Evolutionary conservation across 2,329 filamentous ascomycete species (phyloP).

Genomic region (Parafenestella ontariensis): DNA sequence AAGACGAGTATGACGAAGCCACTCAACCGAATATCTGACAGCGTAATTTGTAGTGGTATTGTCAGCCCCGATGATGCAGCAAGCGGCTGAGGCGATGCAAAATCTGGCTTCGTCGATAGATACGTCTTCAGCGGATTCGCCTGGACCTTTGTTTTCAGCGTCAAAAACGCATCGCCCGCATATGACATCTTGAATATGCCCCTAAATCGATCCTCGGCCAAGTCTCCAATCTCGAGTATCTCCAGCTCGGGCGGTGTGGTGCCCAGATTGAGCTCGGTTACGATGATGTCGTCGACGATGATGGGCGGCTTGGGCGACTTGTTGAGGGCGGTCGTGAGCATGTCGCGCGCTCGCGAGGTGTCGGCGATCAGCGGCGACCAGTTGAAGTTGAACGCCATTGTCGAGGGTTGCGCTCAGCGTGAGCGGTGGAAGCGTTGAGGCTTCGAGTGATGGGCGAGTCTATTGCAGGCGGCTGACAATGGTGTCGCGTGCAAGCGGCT

Average conservation of each 20-base stretch:
- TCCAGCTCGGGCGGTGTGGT: slow-evolving; percentile 93
- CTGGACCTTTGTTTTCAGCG: slow-evolving; percentile 93
- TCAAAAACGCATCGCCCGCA: slow-evolving; percentile 91
- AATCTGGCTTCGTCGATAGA: slow-evolving; percentile 86
- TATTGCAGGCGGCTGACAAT: slow-evolving; percentile 30
- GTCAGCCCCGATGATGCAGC: slow-evolving; percentile 91
- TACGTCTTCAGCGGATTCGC: slow-evolving; percentile 98
- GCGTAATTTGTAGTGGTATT: slow-evolving; percentile 94
- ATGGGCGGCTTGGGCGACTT: slow-evolving; percentile 98
- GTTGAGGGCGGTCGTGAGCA: slow-evolving; percentile 93
- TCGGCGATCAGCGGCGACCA: slow-evolving; percentile 99
- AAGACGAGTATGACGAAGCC: slow-evolving; percentile 98
- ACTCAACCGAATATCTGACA: slow-evolving; percentile 94
- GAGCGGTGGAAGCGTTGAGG: slow-evolving; percentile 21
- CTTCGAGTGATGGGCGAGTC: slow-evolving; percentile 21
- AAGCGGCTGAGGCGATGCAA: slow-evolving; percentile 90
- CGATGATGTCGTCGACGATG: slow-evolving; percentile 98
- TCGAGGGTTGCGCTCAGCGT: slow-evolving; percentile 9
- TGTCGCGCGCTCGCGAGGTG: slow-evolving; percentile 87
- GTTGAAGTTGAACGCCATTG: slow-evolving; percentile 99
- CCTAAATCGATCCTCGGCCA: slow-evolving; percentile 94
- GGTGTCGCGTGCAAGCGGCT: slow-evolving; percentile 46
- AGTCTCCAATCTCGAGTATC: slow-evolving; percentile 95
- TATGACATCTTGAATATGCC: slow-evolving; percentile 99
- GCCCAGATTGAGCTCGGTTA: slow-evolving; percentile 96